Percentiles rank a stretch among this genome's conserved stretches.
phyloP scores from a whole-genome alignment of 257 asterid species.

The Vinca minor region DNA sequence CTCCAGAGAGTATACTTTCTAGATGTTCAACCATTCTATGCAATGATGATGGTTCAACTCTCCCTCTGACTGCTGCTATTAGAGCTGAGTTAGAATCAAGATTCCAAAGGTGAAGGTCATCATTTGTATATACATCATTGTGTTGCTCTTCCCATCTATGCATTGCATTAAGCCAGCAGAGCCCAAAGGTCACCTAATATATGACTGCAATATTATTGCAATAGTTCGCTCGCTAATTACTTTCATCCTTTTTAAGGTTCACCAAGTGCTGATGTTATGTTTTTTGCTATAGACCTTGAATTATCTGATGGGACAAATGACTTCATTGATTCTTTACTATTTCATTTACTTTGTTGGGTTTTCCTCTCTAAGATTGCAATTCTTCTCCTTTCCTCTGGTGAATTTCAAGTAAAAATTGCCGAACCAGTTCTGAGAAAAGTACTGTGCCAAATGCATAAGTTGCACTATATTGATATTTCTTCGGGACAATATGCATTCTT shows the following conservation, averaged over 20 bases:
- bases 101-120: conserved; percentile 53
- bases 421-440: neutral
- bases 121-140: neutral
- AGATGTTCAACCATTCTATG: conserved; percentile 83
- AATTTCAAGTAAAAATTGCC: neutral
- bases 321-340: neutral
- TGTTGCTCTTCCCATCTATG: neutral
- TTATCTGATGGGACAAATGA: neutral
- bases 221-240: neutral
- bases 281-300: neutral
- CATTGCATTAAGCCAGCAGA: neutral
- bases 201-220: neutral
- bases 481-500: neutral
- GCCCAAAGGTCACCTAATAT: neutral
- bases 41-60: conserved; percentile 80
- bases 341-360: neutral
- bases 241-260: neutral
- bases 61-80: conserved; percentile 62
- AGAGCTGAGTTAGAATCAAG: conserved; percentile 73
- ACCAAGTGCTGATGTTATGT: neutral
- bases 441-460: neutral
- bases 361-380: neutral
- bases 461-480: neutral
- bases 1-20: conserved; percentile 92
- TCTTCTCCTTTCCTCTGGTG: neutral